A percentile compares a stretch with the other conserved stretches of the same genome.
These are phyloP conservation scores for Danielia reshetovae DNA, from an alignment of 805 yeast species.

Conservation along the genomic window DNA sequence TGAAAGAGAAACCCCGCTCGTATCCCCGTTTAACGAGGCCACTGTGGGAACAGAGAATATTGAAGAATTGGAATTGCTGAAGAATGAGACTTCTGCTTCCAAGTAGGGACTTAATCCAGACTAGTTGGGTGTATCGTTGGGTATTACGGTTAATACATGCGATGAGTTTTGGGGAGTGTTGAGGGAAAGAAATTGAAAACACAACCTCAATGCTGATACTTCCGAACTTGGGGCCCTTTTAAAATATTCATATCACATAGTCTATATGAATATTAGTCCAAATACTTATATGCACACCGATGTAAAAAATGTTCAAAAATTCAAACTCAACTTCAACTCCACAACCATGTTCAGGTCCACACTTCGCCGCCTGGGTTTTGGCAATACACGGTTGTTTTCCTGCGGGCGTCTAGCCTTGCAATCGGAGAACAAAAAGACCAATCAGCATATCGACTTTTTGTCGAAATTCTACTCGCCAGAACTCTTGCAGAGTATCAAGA, in stretches of 20 bases:
- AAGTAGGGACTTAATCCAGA: too few relatives aligned
- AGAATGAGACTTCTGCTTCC: too few relatives aligned
- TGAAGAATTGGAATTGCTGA: conserved; percentile 2
- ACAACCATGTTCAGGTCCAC: conserved; percentile 9
- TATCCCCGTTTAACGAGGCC: conserved; percentile 9
- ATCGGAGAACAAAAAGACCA: conserved; percentile 14
- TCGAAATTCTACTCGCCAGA: conserved; percentile 78
- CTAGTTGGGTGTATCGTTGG: too few relatives aligned
- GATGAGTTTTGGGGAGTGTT: too few relatives aligned
- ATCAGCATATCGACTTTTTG: conserved; percentile 52
- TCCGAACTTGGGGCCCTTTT: too few relatives aligned
- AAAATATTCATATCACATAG: too few relatives aligned
- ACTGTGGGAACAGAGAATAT: conserved; percentile 1
- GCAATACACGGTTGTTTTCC: conserved; percentile 5
- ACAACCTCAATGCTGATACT: too few relatives aligned
- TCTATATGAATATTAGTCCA: too few relatives aligned
- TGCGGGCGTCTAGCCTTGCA: conserved; percentile 1
- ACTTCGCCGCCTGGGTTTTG: conserved; percentile 5
- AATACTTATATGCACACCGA: too few relatives aligned
- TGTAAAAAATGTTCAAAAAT: conserved; percentile 3
- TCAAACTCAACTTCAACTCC: conserved; percentile 1
- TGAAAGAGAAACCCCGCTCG: conserved; percentile 9
- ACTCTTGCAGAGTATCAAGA: conserved; percentile 72
- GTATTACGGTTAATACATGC: too few relatives aligned
- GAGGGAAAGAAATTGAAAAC: too few relatives aligned